Conservation (phyloP, 164 flowering plant genomes). For the Macadamia tetraphylla region DNA sequence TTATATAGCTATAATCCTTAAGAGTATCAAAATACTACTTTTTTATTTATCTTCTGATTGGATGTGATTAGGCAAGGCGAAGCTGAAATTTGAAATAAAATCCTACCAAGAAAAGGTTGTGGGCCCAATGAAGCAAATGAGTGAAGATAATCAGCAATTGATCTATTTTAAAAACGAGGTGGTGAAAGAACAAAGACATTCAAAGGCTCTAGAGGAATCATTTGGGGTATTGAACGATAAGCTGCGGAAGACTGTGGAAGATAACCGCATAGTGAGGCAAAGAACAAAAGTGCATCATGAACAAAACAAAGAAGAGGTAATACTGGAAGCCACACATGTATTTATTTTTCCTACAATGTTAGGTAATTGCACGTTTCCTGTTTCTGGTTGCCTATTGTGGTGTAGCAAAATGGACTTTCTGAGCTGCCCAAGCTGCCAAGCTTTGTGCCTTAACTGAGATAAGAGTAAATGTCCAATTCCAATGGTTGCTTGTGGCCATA, state of each 20-base stretch:
- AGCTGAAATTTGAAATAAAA: slow-evolving; percentile 66
- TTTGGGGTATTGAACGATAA: slow-evolving; percentile 40
- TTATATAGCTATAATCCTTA: neutral
- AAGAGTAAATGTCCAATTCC: too few relatives aligned
- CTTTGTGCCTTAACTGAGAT: too few relatives aligned
- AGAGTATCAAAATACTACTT: neutral
- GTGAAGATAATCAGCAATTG: slow-evolving; percentile 79
- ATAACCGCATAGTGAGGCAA: slow-evolving; percentile 50
- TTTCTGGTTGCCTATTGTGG: too few relatives aligned
- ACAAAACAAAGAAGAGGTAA: slow-evolving; percentile 79
- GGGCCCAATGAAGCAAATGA: slow-evolving; percentile 59
- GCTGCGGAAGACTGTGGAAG: slow-evolving; percentile 50
- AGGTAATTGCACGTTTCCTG: neutral
- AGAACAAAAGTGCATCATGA: slow-evolving; percentile 61
- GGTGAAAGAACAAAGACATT: slow-evolving; percentile 33
- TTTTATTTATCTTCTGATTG: neutral
- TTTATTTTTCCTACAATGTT: too few relatives aligned
- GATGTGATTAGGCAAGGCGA: slow-evolving; percentile 47
- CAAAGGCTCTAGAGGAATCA: slow-evolving; percentile 54
- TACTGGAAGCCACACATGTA: too few relatives aligned
- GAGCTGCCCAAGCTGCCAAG: too few relatives aligned
- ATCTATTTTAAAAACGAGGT: slow-evolving; percentile 43
- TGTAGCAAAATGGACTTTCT: too few relatives aligned
- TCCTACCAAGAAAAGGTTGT: slow-evolving; percentile 81
- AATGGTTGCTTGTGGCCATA: too few relatives aligned